phyloP scores from a whole-genome alignment of 352 stramenopile species.

The Globisporangium carolinianum region DNA sequence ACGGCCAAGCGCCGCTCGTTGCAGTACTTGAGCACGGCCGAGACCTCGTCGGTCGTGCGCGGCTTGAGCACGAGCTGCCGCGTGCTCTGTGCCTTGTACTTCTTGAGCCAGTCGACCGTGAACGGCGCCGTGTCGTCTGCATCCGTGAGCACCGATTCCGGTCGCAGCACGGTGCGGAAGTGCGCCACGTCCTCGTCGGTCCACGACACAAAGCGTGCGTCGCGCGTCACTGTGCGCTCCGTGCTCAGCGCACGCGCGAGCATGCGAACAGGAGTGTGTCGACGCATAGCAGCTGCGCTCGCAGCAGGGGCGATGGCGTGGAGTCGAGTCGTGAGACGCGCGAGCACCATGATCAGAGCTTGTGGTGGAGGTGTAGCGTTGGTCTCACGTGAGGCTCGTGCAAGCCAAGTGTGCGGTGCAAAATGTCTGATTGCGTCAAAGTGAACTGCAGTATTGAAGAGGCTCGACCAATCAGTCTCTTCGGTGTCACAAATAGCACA shows the following conservation, averaged over 20 bases:
- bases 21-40: constrained; percentile 90
- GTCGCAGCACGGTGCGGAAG: constrained; percentile 51
- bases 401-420: background rate
- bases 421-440: background rate
- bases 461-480: no score
- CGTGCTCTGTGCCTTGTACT: constrained; percentile 58
- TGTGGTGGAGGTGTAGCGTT: background rate
- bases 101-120: constrained; percentile 82
- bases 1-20: constrained; percentile 84
- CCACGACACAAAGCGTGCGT: constrained; percentile 44
- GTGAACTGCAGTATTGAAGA: background rate
- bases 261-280: background rate
- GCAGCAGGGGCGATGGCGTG: constrained; percentile 7
- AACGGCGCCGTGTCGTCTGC: constrained; percentile 61
- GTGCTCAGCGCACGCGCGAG: constrained; percentile 12
- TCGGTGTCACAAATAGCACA: no score
- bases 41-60: constrained; percentile 84
- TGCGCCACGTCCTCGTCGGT: constrained; percentile 51
- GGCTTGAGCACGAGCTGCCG: constrained; percentile 83
- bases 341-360: constrained; percentile 2
- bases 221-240: constrained; percentile 24
- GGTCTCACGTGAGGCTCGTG: background rate
- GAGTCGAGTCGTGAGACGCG: background rate
- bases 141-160: constrained; percentile 42
- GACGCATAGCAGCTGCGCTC: constrained; percentile 8